A percentile compares a stretch with the other conserved stretches of the same genome.
These are phyloP conservation scores for Lycium ferocissimum DNA, from an alignment of 257 asterid species.

Conservation along the genomic window DNA sequence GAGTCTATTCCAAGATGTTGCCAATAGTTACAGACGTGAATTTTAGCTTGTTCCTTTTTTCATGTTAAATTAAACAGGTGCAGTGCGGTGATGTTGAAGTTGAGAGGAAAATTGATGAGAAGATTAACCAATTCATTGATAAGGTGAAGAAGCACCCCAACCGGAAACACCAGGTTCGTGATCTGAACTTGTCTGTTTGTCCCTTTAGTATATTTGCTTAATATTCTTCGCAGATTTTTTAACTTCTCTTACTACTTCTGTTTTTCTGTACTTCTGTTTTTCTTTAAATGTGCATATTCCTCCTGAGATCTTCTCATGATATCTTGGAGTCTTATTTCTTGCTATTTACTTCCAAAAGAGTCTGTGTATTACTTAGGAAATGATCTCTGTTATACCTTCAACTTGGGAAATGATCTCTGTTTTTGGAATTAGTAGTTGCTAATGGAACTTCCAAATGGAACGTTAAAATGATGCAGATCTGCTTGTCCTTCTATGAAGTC, in stretches of 20 bases:
- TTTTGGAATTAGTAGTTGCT: background rate
- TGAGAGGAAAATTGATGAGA: conserved; percentile 87
- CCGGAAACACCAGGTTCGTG: conserved; percentile 87
- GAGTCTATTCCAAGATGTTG: background rate
- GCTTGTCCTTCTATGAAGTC: conserved; percentile 83
- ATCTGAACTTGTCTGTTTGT: conserved; percentile 24
- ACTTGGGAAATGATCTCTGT: too few species aligned
- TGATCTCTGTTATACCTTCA: background rate
- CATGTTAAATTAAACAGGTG: conserved; percentile 54
- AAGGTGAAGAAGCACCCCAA: conserved; percentile 95
- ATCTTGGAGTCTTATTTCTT: background rate
- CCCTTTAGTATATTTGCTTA: background rate
- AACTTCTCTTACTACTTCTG: too few species aligned
- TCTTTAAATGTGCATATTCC: conserved; percentile 11
- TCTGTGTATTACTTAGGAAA: background rate
- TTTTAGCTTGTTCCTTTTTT: background rate
- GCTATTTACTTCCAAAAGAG: background rate
- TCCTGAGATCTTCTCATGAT: conserved; percentile 11
- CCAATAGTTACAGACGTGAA: background rate
- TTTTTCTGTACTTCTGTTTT: background rate
- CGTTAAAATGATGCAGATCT: conserved; percentile 62
- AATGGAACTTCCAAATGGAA: conserved; percentile 29
- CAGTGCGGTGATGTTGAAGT: conserved; percentile 88
- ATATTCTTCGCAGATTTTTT: background rate
- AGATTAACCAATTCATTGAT: conserved; percentile 84